phyloP scores from a whole-genome alignment of 2,329 filamentous ascomycete genomes.

The Xylariaceae sp. region DNA sequence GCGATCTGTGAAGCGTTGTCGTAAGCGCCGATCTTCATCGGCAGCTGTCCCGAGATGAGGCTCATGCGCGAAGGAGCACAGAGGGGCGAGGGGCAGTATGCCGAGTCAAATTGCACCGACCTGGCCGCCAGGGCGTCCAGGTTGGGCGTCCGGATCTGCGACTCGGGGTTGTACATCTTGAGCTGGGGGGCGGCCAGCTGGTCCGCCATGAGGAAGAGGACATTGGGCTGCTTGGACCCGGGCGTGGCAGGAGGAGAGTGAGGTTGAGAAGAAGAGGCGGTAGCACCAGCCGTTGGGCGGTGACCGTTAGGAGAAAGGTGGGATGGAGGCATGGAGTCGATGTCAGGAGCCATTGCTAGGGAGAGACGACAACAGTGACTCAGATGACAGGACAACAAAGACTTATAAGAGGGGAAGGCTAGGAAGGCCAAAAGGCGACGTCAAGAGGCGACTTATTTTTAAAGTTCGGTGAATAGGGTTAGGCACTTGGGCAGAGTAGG shows the following conservation, averaged over 20 bases:
- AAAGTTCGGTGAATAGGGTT: no score
- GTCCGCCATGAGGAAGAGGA: slow-evolving; percentile 94
- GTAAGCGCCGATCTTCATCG: slow-evolving; percentile 84
- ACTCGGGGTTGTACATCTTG: slow-evolving; percentile 84
- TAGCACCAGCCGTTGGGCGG: slow-evolving; percentile 11
- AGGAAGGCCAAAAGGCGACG: no score
- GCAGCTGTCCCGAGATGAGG: slow-evolving; percentile 86
- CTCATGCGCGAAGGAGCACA: slow-evolving; percentile 91
- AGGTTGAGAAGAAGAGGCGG: no score
- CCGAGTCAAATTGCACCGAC: slow-evolving; percentile 85
- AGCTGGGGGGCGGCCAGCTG: slow-evolving; percentile 85
- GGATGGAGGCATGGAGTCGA: slow-evolving; percentile 61
- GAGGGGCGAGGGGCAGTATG: slow-evolving; percentile 88
- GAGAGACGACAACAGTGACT: no score
- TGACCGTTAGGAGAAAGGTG: slow-evolving; percentile 22
- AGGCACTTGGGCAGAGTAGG: no score
- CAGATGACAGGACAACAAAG: no score
- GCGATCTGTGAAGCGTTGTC: slow-evolving; percentile 84
- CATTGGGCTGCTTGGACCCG: slow-evolving; percentile 54
- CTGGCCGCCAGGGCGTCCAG: slow-evolving; percentile 73
- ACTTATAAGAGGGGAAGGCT: no score
- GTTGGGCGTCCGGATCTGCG: slow-evolving; percentile 87
- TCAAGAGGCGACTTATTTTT: no score
- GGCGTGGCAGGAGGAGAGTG: no score
- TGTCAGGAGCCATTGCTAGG: slow-evolving; percentile 56